phyloP scores from a whole-genome alignment of 2,329 filamentous ascomycete species.

The Zelopaecilomyces penicillatus region DNA sequence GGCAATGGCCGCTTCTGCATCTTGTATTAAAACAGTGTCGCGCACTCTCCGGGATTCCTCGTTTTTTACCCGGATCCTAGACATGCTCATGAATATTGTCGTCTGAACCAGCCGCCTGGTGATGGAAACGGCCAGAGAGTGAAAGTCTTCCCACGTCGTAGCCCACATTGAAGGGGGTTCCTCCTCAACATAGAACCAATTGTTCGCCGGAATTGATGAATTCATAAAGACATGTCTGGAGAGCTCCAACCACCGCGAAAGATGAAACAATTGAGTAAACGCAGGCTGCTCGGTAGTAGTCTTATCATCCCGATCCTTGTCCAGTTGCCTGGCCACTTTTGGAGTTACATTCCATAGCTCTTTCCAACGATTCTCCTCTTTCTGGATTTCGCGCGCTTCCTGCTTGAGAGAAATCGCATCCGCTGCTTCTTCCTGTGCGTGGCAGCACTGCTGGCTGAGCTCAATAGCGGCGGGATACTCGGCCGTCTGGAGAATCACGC shows the following conservation, averaged over 20 bases:
- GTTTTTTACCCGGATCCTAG: conserved; percentile 50
- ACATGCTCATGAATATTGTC: conserved; percentile 60
- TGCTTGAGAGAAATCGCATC: conserved; percentile 58
- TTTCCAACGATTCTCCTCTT: conserved; percentile 54
- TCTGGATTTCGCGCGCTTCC: conserved; percentile 50
- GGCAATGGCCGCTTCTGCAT: conserved; percentile 41
- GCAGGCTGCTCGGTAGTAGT: conserved; percentile 26
- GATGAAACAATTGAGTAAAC: conserved; percentile 49
- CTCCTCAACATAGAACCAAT: conserved; percentile 57
- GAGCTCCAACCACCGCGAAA: conserved; percentile 53
- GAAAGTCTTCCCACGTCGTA: conserved; percentile 69
- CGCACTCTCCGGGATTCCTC: conserved; percentile 20
- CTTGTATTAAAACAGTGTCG: conserved; percentile 30
- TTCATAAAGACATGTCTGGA: conserved; percentile 72
- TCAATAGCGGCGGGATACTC: conserved; percentile 68
- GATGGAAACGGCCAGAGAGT: conserved; percentile 57
- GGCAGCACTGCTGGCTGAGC: conserved; percentile 56
- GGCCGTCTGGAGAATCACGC: conserved; percentile 29
- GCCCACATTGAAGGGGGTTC: conserved; percentile 62
- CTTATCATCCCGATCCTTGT: conserved; percentile 14
- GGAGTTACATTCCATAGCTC: conserved; percentile 57
- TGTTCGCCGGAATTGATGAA: conserved; percentile 47
- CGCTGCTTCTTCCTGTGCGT: conserved; percentile 58
- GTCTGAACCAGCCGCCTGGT: conserved; percentile 64
- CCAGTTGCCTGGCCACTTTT: conserved; percentile 24